phyloP scores from a whole-genome alignment of 768 basidiomycete genomes.

The Polyporus arcularius region DNA sequence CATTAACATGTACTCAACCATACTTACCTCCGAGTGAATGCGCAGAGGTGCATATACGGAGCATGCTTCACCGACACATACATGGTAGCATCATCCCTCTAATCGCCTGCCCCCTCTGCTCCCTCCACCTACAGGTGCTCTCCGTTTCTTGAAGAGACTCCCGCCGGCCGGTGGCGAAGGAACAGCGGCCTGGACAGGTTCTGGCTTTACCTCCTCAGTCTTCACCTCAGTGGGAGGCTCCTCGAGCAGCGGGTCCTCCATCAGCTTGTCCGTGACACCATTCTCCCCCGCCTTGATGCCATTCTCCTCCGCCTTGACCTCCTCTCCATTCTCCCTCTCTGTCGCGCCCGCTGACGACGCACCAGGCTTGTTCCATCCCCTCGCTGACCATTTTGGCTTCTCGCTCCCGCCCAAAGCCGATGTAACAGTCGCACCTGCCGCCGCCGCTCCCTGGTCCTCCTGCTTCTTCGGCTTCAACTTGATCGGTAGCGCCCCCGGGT shows the following conservation, averaged over 20 bases:
- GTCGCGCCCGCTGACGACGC: constrained; percentile 8
- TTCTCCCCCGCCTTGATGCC: neutral
- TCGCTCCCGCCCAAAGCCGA: constrained; percentile 5
- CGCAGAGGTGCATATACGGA: neutral
- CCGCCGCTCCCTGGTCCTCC: constrained; percentile 10
- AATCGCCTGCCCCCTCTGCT: constrained; percentile 25
- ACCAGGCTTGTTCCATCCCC: constrained; percentile 32
- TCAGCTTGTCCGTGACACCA: neutral
- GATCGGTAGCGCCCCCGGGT: constrained; percentile 70
- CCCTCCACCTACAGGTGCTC: constrained; percentile 22
- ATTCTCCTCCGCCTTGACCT: neutral
- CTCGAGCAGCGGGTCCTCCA: neutral
- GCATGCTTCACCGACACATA: neutral
- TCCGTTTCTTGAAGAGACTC: constrained; percentile 31
- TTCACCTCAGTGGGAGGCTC: neutral
- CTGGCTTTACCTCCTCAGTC: constrained; percentile 17
- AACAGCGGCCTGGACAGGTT: constrained; percentile 2
- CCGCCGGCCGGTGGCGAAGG: constrained; percentile 13
- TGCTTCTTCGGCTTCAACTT: constrained; percentile 62
- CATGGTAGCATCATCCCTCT: neutral
- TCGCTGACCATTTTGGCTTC: constrained; percentile 28
- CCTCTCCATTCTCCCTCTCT: neutral
- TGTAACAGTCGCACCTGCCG: neutral
- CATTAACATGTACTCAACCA: no score
- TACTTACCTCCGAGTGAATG: neutral